These are phyloP conservation scores for Phytopythium cucurbitacearum DNA, from an alignment of 352 stramenopile genomes.

Conservation along the genomic window DNA sequence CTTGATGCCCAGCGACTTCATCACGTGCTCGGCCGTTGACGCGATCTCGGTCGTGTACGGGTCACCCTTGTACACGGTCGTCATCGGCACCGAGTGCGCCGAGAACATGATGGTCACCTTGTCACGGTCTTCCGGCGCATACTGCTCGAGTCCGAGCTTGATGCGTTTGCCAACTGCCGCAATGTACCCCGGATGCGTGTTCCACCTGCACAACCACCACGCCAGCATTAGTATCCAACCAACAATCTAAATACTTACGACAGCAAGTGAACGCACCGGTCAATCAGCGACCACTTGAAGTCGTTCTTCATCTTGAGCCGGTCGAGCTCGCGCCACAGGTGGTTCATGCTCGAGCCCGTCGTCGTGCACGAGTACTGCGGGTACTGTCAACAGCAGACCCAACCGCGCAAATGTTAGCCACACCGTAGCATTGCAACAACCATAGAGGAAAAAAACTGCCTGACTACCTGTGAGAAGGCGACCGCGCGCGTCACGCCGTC, in stretches of 20 bases:
- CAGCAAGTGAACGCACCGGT: conserved; percentile 19
- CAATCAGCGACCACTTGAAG: conserved; percentile 84
- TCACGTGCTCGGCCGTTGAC: conserved; percentile 66
- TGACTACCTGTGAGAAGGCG: conserved; percentile 89
- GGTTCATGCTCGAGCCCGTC: conserved; percentile 93
- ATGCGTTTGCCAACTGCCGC: conserved; percentile 91
- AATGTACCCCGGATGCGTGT: conserved; percentile 95
- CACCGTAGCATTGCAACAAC: not conserved
- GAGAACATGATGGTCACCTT: conserved; percentile 90
- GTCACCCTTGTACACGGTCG: conserved; percentile 86
- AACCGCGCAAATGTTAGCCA: not conserved
- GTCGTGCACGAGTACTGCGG: conserved; percentile 99
- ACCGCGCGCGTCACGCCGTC: conserved; percentile 96
- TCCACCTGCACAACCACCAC: conserved; percentile 80
- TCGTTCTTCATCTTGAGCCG: conserved; percentile 85
- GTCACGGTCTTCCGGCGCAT: conserved; percentile 86
- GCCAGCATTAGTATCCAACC: not conserved
- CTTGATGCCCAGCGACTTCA: conserved; percentile 55
- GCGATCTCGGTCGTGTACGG: conserved; percentile 86
- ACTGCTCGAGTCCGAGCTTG: conserved; percentile 88
- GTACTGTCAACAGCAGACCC: conserved; percentile 54
- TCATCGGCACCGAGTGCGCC: conserved; percentile 88
- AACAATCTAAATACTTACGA: not conserved
- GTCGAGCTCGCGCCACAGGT: conserved; percentile 81
- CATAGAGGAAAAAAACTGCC: not conserved